Conservation (phyloP, 176 grass and related monocot genomes). For the Poa pratensis region DNA sequence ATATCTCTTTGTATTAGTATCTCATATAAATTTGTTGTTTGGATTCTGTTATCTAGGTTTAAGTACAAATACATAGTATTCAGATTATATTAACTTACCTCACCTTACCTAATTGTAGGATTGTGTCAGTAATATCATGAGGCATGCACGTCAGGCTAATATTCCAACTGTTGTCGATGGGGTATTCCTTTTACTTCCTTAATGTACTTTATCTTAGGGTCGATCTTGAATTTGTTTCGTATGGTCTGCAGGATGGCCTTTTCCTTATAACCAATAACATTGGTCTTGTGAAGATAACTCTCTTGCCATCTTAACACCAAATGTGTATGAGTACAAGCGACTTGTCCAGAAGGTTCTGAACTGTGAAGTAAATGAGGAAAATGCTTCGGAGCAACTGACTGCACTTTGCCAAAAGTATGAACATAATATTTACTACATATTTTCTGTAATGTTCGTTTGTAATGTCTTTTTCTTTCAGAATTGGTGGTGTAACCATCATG, state of each 20-base stretch:
- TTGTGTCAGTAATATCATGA: constrained; percentile 85
- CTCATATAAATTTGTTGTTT: not conserved
- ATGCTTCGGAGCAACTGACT: constrained; percentile 60
- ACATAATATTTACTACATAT: not conserved
- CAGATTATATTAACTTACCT: not conserved
- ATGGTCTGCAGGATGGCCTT: constrained; percentile 78
- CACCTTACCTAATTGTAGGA: constrained; percentile 60
- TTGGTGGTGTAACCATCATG: constrained; percentile 88
- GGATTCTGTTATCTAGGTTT: not conserved
- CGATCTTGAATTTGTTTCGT: constrained; percentile 18
- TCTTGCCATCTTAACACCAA: constrained; percentile 83
- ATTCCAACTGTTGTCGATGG: constrained; percentile 89
- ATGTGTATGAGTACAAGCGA: constrained; percentile 92
- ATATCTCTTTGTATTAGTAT: not conserved
- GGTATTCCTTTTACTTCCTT: constrained; percentile 47
- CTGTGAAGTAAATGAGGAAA: constrained; percentile 70
- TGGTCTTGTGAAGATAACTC: constrained; percentile 68
- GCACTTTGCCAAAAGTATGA: constrained; percentile 72
- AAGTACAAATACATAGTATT: not conserved
- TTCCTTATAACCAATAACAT: constrained; percentile 84
- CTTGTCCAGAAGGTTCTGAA: constrained; percentile 85
- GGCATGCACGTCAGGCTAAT: constrained; percentile 61
- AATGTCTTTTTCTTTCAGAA: constrained; percentile 46
- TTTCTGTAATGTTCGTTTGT: not conserved
- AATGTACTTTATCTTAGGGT: constrained; percentile 18